phyloP scores from a whole-genome alignment of 768 basidiomycete genomes.

The Auricularia sp. region DNA sequence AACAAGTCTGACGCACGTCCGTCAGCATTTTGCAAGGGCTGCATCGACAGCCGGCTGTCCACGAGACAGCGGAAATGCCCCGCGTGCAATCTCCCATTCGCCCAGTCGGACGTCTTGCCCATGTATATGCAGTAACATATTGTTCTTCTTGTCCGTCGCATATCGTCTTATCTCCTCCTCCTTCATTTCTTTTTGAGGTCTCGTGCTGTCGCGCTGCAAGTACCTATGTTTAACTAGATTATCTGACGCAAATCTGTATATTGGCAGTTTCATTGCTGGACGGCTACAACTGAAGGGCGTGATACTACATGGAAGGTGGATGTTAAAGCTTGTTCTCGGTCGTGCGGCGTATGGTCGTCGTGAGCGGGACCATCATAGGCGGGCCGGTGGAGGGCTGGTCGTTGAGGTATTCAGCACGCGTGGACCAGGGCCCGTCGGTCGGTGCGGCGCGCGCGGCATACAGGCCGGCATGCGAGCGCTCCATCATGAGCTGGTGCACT shows the following conservation, averaged over 20 bases:
- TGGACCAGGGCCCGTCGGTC: background rate
- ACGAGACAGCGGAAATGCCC: conserved; percentile 93
- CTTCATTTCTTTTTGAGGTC: too few relatives aligned
- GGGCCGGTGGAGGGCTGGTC: conserved; percentile 2
- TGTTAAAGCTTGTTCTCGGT: conserved; percentile 7
- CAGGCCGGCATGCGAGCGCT: conserved; percentile 24
- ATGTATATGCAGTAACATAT: conserved; percentile 41
- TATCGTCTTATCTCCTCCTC: background rate
- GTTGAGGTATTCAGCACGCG: conserved; percentile 2
- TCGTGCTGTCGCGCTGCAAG: too few relatives aligned
- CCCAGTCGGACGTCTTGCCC: conserved; percentile 69
- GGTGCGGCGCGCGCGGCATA: background rate
- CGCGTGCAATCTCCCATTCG: conserved; percentile 72
- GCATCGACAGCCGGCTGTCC: conserved; percentile 76
- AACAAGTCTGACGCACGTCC: background rate
- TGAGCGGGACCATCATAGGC: conserved; percentile 1
- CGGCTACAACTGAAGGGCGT: too few relatives aligned
- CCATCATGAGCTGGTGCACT: conserved; percentile 69
- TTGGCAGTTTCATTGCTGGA: too few relatives aligned
- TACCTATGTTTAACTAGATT: too few relatives aligned
- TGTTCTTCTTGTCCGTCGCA: too few relatives aligned
- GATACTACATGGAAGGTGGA: background rate
- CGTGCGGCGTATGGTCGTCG: conserved; percentile 1
- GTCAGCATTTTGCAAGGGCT: conserved; percentile 68
- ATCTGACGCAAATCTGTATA: too few relatives aligned